Evolutionary conservation across 225 moss, liverwort and hornwort species (phyloP).

Genomic region (Physcomitrium patens): DNA sequence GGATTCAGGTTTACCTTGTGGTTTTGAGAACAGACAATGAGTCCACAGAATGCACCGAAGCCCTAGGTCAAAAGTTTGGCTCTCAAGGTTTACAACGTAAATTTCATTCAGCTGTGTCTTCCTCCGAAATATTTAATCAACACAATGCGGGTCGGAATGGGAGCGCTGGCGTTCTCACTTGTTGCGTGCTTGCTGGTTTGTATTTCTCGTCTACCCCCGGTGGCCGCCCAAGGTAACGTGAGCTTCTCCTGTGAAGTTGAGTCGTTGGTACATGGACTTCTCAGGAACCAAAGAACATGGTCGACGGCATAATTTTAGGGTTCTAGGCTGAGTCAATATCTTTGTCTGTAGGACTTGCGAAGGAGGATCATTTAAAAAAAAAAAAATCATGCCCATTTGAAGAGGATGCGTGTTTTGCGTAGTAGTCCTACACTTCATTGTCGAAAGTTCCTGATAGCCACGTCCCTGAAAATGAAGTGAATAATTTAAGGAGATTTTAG

Average conservation of each 20-base stretch:
- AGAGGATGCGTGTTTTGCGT: too few species aligned
- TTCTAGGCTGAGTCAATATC: slow-evolving; percentile 13
- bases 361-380: not conserved
- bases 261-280: not conserved
- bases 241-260: not conserved
- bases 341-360: not conserved
- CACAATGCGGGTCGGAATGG: slow-evolving; percentile 24
- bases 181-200: slow-evolving; percentile 29
- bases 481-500: too few species aligned
- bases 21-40: too few species aligned
- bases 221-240: slow-evolving; percentile 39
- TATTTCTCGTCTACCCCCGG: slow-evolving; percentile 24
- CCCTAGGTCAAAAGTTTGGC: slow-evolving; percentile 9
- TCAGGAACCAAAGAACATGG: not conserved
- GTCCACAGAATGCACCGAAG: not conserved
- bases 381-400: too few species aligned
- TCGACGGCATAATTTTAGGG: not conserved
- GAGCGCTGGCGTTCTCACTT: slow-evolving; percentile 16
- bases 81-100: not conserved
- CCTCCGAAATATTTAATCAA: not conserved
- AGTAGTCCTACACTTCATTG: too few species aligned
- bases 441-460: too few species aligned
- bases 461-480: too few species aligned
- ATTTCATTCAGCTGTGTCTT: slow-evolving; percentile 1
- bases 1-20: too few species aligned